Evolutionary conservation across 345 rosid genomes (phyloP), one percentile per base, ranked within the genome.

Genomic region (Hibiscus syriacus): DNA sequence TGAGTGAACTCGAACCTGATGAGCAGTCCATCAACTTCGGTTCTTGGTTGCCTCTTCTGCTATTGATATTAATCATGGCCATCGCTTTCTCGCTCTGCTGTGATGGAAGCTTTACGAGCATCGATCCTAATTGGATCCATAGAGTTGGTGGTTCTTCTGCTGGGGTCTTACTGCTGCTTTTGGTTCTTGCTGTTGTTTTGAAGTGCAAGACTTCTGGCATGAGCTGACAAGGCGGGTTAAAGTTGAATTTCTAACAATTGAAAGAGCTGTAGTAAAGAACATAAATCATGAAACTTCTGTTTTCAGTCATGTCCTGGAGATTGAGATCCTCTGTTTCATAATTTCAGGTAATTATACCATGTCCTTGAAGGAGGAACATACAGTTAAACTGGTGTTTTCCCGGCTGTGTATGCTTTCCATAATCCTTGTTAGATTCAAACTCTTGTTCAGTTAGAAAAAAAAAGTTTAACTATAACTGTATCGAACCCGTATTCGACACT

Each of bases 111-210:
- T 70, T 85, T 62, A 70, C 87, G 54, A 79, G 81, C 84, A 87
- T 87, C 70, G 97, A 92, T 80, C 86, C 82, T 48, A 39, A 88
- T 77, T 87, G 92, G 98, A 88, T 92, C 73, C 90, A 92, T 62
- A 81, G 98, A 76, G 83, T 80, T 22, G 96, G 97, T 6, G 98
- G 98, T 54, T 92, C 96, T 2, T 82, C 90, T 49, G 82, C 87
- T 60, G 97, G 97, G 16, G 83, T 90, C 75, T 52, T 87, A 22
- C 69, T 84, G 9, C 72, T 88, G 38, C 89, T 88, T 55, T 69
- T 88, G 30, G 76, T 90, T 81, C 96, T 90, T 67, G 80, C 83
- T 1, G 72, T 87, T 38, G 80, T 88, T 72, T 75, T 90, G 68
- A 86, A 68, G 80, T 89, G 80, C 62, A 85, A 81, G 81, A 74